Percentiles rank a stretch among this genome's conserved stretches.
Conservation (phyloP, 805 yeast species). For the Pichia paraexigua region DNA sequence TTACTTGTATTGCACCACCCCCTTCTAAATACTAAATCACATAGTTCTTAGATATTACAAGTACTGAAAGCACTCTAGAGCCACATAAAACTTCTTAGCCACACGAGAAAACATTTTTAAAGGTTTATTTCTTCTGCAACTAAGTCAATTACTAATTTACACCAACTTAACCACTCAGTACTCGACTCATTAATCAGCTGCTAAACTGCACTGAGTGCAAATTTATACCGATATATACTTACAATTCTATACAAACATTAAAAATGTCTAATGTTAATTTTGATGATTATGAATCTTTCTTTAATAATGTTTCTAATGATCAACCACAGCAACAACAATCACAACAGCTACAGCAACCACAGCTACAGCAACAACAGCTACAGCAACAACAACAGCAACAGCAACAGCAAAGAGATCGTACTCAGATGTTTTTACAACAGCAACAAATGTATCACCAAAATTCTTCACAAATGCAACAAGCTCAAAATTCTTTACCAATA, state of each 20-base stretch:
- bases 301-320: not conserved
- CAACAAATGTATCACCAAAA: slow-evolving; percentile 9
- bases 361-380: not conserved
- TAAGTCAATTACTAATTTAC: not conserved
- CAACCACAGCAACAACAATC: not conserved
- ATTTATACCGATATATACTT: no score
- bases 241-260: no score
- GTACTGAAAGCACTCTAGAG: not conserved
- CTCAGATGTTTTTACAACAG: slow-evolving; percentile 5
- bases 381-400: slow-evolving; percentile 4
- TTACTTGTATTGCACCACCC: not conserved
- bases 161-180: not conserved
- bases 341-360: not conserved
- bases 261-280: slow-evolving; percentile 6
- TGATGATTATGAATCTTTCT: slow-evolving; percentile 10
- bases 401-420: slow-evolving; percentile 4
- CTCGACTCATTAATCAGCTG: not conserved
- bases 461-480: slow-evolving; percentile 2
- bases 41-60: not conserved
- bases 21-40: not conserved
- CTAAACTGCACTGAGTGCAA: no score
- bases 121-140: not conserved
- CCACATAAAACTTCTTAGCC: not conserved
- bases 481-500: not conserved
- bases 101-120: not conserved